phyloP scores from a whole-genome alignment of 306 rosid genomes.

The apple (Malus domestica) region DNA sequence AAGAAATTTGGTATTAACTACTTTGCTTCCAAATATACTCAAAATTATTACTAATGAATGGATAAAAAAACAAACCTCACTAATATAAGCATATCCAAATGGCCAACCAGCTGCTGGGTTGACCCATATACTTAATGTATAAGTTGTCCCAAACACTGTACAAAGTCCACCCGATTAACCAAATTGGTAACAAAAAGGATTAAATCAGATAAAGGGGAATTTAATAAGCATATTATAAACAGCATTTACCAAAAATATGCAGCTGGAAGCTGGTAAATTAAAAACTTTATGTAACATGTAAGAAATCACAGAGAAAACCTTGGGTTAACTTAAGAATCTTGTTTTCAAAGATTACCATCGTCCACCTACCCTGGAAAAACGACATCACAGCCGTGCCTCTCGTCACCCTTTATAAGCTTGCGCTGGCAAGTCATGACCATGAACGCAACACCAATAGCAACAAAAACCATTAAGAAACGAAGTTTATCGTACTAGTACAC shows the following conservation, averaged over 20 bases:
- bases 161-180: background rate
- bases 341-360: conserved; percentile 31
- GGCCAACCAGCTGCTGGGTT: background rate
- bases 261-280: conserved; percentile 9
- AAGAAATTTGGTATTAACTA: background rate
- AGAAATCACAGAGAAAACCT: conserved; percentile 24
- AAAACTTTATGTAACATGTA: conserved; percentile 66
- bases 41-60: background rate
- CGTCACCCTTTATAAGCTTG: conserved; percentile 45
- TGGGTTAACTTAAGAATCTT: conserved; percentile 26
- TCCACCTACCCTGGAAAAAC: conserved; percentile 74
- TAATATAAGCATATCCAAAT: background rate
- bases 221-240: background rate
- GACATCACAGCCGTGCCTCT: conserved; percentile 56
- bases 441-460: conserved; percentile 18
- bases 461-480: background rate
- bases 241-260: conserved; percentile 5
- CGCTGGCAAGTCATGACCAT: conserved; percentile 33
- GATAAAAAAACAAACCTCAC: background rate
- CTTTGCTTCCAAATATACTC: background rate
- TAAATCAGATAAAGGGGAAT: background rate
- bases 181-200: background rate
- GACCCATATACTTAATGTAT: background rate
- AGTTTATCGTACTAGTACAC: background rate
- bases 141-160: background rate